These are phyloP conservation scores for Colletotrichum chlorophyti DNA, from an alignment of 2,329 filamentous ascomycete genomes.

Conservation along the genomic window DNA sequence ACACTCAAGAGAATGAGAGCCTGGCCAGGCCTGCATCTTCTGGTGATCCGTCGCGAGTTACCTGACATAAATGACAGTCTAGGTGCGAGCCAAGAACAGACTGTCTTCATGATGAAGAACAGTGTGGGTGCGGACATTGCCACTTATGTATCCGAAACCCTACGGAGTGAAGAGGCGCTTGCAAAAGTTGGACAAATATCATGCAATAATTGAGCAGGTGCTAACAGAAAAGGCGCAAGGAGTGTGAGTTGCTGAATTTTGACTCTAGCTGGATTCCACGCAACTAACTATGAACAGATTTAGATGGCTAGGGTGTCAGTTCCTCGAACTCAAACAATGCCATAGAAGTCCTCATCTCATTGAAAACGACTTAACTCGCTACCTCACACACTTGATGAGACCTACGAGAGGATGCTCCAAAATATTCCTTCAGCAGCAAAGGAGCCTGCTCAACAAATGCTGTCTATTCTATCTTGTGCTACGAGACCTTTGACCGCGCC, in stretches of 20 bases:
- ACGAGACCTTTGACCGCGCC: neutral
- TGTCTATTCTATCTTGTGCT: neutral
- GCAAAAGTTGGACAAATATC: neutral
- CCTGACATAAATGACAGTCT: slow-evolving; percentile 37
- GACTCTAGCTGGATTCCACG: neutral
- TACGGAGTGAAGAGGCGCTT: neutral
- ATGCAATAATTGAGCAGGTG: neutral
- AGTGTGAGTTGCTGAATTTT: neutral
- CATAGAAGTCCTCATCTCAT: slow-evolving; percentile 12
- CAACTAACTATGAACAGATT: slow-evolving; percentile 30
- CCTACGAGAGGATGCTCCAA: slow-evolving; percentile 31
- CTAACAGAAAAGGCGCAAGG: neutral
- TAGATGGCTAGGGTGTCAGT: slow-evolving; percentile 33
- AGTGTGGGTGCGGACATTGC: neutral
- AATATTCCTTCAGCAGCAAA: neutral
- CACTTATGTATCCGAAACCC: neutral
- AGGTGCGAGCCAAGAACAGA: slow-evolving; percentile 1
- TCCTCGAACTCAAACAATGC: slow-evolving; percentile 27
- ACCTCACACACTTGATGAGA: slow-evolving; percentile 35
- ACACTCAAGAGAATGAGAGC: slow-evolving; percentile 33
- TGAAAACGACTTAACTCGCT: slow-evolving; percentile 35
- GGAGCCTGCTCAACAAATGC: neutral
- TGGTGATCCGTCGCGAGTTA: slow-evolving; percentile 43
- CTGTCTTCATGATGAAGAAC: neutral
- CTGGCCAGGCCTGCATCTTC: slow-evolving; percentile 34